phyloP scores from a whole-genome alignment of 2,329 filamentous ascomycete species.

The Cryoendolithus antarcticus region DNA sequence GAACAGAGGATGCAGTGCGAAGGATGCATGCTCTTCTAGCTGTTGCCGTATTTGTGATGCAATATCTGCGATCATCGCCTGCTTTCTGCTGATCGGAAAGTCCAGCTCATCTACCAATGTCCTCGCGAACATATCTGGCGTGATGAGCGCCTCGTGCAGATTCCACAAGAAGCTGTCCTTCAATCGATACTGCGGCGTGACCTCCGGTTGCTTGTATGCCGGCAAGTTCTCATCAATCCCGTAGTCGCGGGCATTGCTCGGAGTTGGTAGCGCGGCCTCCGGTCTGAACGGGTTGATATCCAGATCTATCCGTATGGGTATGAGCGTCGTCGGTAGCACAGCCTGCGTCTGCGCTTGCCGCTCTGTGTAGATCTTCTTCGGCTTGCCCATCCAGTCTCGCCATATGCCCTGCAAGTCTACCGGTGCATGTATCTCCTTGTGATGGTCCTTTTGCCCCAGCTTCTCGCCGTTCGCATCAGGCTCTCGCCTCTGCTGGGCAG shows the following conservation, averaged over 20 bases:
- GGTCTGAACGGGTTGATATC: slow-evolving; percentile 72
- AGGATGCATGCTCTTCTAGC: slow-evolving; percentile 88
- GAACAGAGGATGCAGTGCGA: slow-evolving; percentile 86
- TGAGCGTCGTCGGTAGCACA: slow-evolving; percentile 73
- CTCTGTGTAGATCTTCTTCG: slow-evolving; percentile 39
- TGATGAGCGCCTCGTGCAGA: slow-evolving; percentile 83
- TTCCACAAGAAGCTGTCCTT: slow-evolving; percentile 98
- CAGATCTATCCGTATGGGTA: slow-evolving; percentile 92
- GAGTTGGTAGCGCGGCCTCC: slow-evolving; percentile 50
- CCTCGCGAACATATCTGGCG: slow-evolving; percentile 90
- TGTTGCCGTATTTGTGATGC: slow-evolving; percentile 91
- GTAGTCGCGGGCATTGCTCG: slow-evolving; percentile 44
- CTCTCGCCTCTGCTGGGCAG: slow-evolving; percentile 53
- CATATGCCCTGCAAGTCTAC: slow-evolving; percentile 83
- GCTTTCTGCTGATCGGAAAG: slow-evolving; percentile 57
- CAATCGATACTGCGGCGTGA: slow-evolving; percentile 72
- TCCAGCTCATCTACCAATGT: slow-evolving; percentile 86
- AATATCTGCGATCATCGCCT: slow-evolving; percentile 61
- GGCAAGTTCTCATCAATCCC: slow-evolving; percentile 60
- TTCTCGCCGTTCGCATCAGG: slow-evolving; percentile 52
- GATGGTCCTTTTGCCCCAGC: slow-evolving; percentile 55
- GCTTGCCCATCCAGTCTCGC: slow-evolving; percentile 88
- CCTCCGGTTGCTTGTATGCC: slow-evolving; percentile 67
- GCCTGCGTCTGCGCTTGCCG: slow-evolving; percentile 54
- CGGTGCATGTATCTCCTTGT: slow-evolving; percentile 67